Evolutionary conservation across 495 filamentous ascomycete species (phyloP).

Genomic region (Aspergillus asperescens): DNA sequence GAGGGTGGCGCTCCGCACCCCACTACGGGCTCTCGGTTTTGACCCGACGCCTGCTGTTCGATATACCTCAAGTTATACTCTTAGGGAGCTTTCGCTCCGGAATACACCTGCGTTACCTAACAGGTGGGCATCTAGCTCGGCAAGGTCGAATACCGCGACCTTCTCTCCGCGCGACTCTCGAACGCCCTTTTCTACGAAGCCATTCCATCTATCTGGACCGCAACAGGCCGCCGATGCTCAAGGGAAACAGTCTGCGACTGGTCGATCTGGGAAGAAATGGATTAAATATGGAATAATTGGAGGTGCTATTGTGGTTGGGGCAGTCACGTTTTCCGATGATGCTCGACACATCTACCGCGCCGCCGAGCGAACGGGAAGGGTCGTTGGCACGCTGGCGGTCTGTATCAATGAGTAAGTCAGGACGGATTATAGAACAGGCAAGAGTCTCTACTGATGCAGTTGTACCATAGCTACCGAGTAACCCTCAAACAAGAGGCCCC

Average conservation of each 20-base stretch:
- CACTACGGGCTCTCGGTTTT: conserved; percentile 34
- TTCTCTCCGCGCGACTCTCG: not conserved
- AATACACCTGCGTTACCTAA: not conserved
- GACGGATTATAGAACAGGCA: not conserved
- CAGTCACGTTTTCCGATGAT: conserved; percentile 64
- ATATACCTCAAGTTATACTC: conserved; percentile 18
- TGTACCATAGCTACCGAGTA: conserved; percentile 62
- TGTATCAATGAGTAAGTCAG: conserved; percentile 83
- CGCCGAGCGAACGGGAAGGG: conserved; percentile 70
- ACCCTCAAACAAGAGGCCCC: conserved; percentile 64
- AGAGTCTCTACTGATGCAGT: not conserved
- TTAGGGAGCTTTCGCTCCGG: conserved; percentile 8
- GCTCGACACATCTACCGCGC: conserved; percentile 67
- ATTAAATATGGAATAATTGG: conserved; percentile 49
- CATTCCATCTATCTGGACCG: conserved; percentile 16
- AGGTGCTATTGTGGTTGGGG: conserved; percentile 50
- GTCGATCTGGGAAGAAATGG: conserved; percentile 24
- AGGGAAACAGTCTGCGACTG: conserved; percentile 13
- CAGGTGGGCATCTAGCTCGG: conserved; percentile 1
- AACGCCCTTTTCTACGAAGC: conserved; percentile 11
- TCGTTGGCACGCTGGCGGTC: conserved; percentile 67
- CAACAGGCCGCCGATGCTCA: conserved; percentile 13
- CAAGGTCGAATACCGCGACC: not conserved
- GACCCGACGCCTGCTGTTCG: conserved; percentile 30
- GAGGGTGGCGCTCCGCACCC: conserved; percentile 36